Conservation (phyloP, 768 basidiomycete genomes). For the Pluteus cervinus region DNA sequence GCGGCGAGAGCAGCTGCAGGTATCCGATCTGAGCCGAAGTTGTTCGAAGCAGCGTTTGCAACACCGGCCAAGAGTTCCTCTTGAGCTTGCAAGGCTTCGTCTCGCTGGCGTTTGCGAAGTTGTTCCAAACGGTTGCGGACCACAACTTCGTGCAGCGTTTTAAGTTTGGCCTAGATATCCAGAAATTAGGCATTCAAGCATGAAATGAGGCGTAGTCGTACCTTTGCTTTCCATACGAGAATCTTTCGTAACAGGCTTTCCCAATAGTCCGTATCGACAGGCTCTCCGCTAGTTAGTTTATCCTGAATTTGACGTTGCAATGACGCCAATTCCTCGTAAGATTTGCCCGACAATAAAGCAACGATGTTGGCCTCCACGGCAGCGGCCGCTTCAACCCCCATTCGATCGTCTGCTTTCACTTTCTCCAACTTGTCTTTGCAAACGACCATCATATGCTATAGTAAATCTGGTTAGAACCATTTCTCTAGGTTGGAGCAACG, state of each 20-base stretch:
- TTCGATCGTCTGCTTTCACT: constrained; percentile 54
- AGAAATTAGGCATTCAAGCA: not conserved
- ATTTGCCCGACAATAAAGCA: constrained; percentile 75
- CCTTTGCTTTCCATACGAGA: constrained; percentile 96
- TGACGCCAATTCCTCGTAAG: constrained; percentile 74
- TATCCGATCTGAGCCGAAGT: constrained; percentile 27
- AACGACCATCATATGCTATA: constrained; percentile 98
- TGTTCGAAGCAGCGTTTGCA: constrained; percentile 47
- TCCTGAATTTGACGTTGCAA: constrained; percentile 84
- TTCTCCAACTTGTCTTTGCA: constrained; percentile 86
- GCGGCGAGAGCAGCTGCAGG: constrained; percentile 23
- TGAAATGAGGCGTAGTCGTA: constrained; percentile 17
- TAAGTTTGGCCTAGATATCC: constrained; percentile 71
- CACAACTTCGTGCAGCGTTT: constrained; percentile 90
- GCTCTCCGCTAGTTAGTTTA: constrained; percentile 88
- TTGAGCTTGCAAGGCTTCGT: constrained; percentile 92
- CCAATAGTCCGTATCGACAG: constrained; percentile 98
- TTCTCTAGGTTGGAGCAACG: constrained; percentile 4
- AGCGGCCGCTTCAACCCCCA: constrained; percentile 63
- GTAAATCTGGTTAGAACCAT: constrained; percentile 42
- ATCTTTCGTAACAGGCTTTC: constrained; percentile 87
- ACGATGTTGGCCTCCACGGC: constrained; percentile 86
- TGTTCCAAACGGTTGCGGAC: constrained; percentile 95
- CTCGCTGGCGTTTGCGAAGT: constrained; percentile 90
- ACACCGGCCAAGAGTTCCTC: constrained; percentile 85